A percentile compares a stretch with the other conserved stretches of the same genome.
Evolutionary conservation across 2,329 filamentous ascomycete genomes (phyloP).

Genomic region (Ceratocystis cacaofunesta): DNA sequence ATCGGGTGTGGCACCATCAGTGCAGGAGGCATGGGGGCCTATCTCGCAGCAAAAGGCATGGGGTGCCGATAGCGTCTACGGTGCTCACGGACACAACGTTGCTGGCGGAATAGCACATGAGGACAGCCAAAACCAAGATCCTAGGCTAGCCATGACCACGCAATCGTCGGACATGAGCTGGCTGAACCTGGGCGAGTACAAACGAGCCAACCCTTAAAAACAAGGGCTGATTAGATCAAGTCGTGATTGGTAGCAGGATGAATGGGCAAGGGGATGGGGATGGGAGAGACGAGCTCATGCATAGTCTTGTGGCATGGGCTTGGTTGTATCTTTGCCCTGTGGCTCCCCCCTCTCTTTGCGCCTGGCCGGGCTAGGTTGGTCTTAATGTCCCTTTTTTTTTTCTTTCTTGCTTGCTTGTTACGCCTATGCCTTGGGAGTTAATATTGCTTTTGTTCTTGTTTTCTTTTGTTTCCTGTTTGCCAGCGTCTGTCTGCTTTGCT

Average conservation of each 20-base stretch:
- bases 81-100: slow-evolving; percentile 20
- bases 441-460: slow-evolving; percentile 5
- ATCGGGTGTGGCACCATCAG: slow-evolving; percentile 50
- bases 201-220: slow-evolving; percentile 13
- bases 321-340: no score
- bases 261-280: background rate
- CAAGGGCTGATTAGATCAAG: background rate
- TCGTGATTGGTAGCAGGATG: background rate
- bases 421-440: slow-evolving; percentile 3
- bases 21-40: slow-evolving; percentile 42
- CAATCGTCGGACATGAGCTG: slow-evolving; percentile 60
- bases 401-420: background rate
- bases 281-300: background rate
- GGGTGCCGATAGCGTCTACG: slow-evolving; percentile 34
- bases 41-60: slow-evolving; percentile 32
- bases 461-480: background rate
- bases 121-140: background rate
- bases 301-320: background rate
- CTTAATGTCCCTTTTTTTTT: slow-evolving; percentile 10
- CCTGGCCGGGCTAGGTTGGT: background rate
- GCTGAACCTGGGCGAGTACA: slow-evolving; percentile 50
- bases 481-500: slow-evolving; percentile 2
- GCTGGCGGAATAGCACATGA: background rate
- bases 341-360: no score
- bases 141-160: background rate